Evolutionary conservation across 371 early-diverging fungal species (phyloP).

Genomic region (Rhizopus microsporus): DNA sequence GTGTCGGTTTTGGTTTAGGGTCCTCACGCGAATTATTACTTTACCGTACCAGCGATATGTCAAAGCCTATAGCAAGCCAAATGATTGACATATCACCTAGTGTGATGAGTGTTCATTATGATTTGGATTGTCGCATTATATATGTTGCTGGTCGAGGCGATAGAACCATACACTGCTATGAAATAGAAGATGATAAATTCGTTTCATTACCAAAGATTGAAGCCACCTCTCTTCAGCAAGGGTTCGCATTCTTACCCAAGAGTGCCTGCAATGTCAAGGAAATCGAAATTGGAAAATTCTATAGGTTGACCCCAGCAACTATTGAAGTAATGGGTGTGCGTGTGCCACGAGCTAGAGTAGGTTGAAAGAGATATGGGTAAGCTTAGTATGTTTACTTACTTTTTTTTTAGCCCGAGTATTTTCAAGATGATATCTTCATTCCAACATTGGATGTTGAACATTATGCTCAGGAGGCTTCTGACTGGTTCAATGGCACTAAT

Average conservation of each 20-base stretch:
- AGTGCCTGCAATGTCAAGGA: conserved; percentile 58
- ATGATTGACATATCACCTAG: conserved; percentile 77
- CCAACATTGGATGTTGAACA: conserved; percentile 60
- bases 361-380: conserved; percentile 2
- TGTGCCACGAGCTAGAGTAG: conserved; percentile 72
- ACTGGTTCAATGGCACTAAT: conserved; percentile 59
- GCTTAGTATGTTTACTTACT: neutral
- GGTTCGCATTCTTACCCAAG: conserved; percentile 71
- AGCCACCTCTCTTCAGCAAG: conserved; percentile 63
- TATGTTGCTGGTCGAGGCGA: conserved; percentile 69
- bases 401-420: conserved; percentile 64
- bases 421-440: conserved; percentile 87
- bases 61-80: conserved; percentile 37
- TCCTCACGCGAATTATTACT: conserved; percentile 66
- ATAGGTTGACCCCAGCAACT: conserved; percentile 62
- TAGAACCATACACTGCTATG: conserved; percentile 50
- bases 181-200: conserved; percentile 25
- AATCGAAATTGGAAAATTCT: conserved; percentile 71
- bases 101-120: conserved; percentile 67
- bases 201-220: conserved; percentile 64
- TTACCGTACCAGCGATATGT: conserved; percentile 49
- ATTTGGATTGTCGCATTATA: conserved; percentile 66
- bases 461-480: conserved; percentile 49
- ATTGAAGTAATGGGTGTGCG: conserved; percentile 74
- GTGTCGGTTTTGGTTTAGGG: conserved; percentile 73